These are phyloP conservation scores for Cryphonectria japonica DNA, from an alignment of 2,329 filamentous ascomycete genomes.

Conservation along the genomic window DNA sequence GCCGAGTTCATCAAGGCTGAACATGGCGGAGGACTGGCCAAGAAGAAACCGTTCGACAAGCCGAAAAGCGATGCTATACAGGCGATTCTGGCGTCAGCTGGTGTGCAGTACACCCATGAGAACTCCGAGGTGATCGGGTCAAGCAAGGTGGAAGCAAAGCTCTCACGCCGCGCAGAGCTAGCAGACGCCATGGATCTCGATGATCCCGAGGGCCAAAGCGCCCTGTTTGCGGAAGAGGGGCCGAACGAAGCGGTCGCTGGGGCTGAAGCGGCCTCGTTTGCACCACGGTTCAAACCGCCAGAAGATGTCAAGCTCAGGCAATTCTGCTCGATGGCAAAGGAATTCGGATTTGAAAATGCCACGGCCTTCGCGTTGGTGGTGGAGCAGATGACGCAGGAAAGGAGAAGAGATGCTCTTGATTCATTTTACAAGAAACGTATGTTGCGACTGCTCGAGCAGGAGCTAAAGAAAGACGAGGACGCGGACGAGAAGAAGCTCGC, in stretches of 20 bases:
- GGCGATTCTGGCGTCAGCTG: conserved; percentile 84
- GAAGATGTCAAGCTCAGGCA: conserved; percentile 75
- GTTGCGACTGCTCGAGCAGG: conserved; percentile 47
- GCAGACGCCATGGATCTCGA: conserved; percentile 46
- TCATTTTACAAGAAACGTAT: conserved; percentile 75
- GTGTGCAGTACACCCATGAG: conserved; percentile 94
- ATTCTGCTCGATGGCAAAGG: conserved; percentile 86
- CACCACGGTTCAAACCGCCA: conserved; percentile 70
- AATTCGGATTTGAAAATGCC: conserved; percentile 74
- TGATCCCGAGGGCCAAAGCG: conserved; percentile 47
- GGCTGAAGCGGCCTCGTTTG: conserved; percentile 32
- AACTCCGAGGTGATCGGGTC: conserved; percentile 94
- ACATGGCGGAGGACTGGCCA: conserved; percentile 45
- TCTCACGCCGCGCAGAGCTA: conserved; percentile 76
- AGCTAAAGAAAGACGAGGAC: conserved; percentile 32
- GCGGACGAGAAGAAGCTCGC: conserved; percentile 28
- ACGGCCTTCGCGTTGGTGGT: conserved; percentile 89
- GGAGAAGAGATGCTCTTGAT: conserved; percentile 77
- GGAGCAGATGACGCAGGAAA: conserved; percentile 85
- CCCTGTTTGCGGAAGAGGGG: conserved; percentile 61
- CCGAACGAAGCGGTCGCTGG: conserved; percentile 38
- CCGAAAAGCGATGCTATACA: conserved; percentile 74
- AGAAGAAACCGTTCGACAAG: conserved; percentile 41
- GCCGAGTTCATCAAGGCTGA: conserved; percentile 60
- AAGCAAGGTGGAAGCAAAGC: conserved; percentile 84